phyloP scores from a whole-genome alignment of 306 rosid genomes.

The Pterocarpus macrocarpus region DNA sequence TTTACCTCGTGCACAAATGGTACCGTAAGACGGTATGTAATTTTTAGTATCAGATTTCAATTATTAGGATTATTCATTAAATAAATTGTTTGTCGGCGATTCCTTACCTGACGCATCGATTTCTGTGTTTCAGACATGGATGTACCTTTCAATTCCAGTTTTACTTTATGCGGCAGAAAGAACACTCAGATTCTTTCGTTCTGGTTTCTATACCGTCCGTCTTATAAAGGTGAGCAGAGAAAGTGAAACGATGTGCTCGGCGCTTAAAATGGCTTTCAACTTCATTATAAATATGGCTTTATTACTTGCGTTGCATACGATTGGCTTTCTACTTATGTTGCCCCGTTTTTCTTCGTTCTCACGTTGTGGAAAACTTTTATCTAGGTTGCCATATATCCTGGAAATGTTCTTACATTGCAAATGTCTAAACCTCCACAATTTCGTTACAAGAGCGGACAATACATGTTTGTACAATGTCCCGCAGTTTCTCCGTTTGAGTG shows the following conservation, averaged over 20 bases:
- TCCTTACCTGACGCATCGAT: constrained; percentile 35
- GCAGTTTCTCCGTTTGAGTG: constrained; percentile 98
- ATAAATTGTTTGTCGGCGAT: constrained; percentile 12
- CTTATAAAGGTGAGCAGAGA: constrained; percentile 78
- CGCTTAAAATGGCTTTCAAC: constrained; percentile 15
- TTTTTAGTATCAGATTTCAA: constrained; percentile 13
- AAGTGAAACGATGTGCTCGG: constrained; percentile 14
- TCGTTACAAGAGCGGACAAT: constrained; percentile 94
- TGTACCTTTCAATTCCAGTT: constrained; percentile 89
- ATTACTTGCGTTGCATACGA: background rate
- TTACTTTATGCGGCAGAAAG: constrained; percentile 95
- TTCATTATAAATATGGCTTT: constrained; percentile 22
- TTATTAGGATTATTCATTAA: constrained; percentile 17
- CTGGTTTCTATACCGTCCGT: constrained; percentile 83
- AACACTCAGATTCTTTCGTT: constrained; percentile 84
- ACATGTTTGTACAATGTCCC: constrained; percentile 99
- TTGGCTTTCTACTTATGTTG: background rate
- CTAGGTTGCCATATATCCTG: constrained; percentile 97
- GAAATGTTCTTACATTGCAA: constrained; percentile 94
- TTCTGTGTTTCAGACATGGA: constrained; percentile 85
- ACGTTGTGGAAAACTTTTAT: constrained; percentile 35
- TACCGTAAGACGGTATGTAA: constrained; percentile 79
- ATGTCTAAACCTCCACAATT: constrained; percentile 97
- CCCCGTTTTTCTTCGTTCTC: background rate
- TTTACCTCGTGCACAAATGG: constrained; percentile 81